Conservation (phyloP, 116 monocot species). For the Dioscorea cayenensis region DNA sequence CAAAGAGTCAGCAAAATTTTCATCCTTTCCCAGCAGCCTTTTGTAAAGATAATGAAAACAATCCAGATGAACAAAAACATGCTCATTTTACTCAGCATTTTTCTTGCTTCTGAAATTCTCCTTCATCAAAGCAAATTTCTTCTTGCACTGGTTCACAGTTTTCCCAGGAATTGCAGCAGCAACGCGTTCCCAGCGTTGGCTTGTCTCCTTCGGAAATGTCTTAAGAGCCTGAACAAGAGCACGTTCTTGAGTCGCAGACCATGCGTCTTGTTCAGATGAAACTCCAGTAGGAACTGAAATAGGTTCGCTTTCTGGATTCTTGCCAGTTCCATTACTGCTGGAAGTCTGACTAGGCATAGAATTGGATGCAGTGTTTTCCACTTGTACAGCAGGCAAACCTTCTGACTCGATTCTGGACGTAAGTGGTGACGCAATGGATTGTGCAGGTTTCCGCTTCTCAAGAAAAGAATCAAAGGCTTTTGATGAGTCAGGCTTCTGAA, state of each 20-base stretch:
- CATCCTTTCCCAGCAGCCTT: background rate
- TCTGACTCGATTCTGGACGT: slow-evolving; percentile 55
- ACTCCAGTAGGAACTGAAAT: slow-evolving; percentile 31
- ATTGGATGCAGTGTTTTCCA: slow-evolving; percentile 7
- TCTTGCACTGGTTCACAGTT: slow-evolving; percentile 92
- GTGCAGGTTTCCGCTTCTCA: slow-evolving; percentile 83
- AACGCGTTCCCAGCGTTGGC: slow-evolving; percentile 88
- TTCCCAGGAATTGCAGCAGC: slow-evolving; percentile 89
- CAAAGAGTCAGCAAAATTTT: too few relatives aligned
- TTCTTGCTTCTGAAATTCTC: slow-evolving; percentile 91
- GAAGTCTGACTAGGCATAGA: slow-evolving; percentile 2
- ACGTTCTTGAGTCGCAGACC: slow-evolving; percentile 76
- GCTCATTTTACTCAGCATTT: slow-evolving; percentile 18
- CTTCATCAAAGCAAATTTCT: slow-evolving; percentile 80
- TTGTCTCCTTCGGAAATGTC: slow-evolving; percentile 85
- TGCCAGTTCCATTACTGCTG: background rate
- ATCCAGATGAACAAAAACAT: background rate
- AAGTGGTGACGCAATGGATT: slow-evolving; percentile 68
- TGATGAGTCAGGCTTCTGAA: slow-evolving; percentile 83
- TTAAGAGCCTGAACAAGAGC: slow-evolving; percentile 90
- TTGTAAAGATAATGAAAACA: background rate
- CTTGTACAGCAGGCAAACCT: slow-evolving; percentile 15
- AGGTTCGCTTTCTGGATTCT: slow-evolving; percentile 5
- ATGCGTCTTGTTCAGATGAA: slow-evolving; percentile 48
- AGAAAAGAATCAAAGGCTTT: slow-evolving; percentile 95